These are phyloP conservation scores for Kodamaea kakaduensis DNA, from an alignment of 805 yeast species.

Conservation along the genomic window DNA sequence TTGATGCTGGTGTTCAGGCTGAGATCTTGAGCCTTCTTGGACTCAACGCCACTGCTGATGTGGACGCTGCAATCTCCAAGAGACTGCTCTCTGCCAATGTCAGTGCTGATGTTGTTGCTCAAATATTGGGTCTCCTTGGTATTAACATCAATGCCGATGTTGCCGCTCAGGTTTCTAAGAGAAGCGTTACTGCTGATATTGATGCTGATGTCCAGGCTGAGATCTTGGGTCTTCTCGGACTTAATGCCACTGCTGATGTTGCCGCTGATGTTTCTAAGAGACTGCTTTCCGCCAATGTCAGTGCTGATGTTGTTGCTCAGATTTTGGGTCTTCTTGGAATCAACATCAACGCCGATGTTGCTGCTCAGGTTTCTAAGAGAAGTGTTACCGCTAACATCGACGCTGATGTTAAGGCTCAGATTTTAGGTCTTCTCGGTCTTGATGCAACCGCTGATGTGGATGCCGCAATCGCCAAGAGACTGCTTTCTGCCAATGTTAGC, in stretches of 20 bases:
- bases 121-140: slow-evolving; percentile 7
- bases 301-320: slow-evolving; percentile 13
- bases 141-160: slow-evolving; percentile 12
- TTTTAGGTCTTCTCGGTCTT: slow-evolving; percentile 3
- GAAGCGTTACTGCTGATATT: slow-evolving; percentile 6
- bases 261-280: slow-evolving; percentile 6
- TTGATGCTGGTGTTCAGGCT: slow-evolving; percentile 6
- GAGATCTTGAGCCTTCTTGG: slow-evolving; percentile 2
- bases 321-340: slow-evolving; percentile 10
- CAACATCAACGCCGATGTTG: slow-evolving; percentile 11
- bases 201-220: slow-evolving; percentile 8
- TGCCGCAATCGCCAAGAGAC: slow-evolving; percentile 3
- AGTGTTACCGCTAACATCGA: not conserved
- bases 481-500: not conserved
- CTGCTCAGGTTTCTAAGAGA: slow-evolving; percentile 5
- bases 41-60: slow-evolving; percentile 1
- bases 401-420: slow-evolving; percentile 4
- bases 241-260: slow-evolving; percentile 9
- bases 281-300: not conserved
- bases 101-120: slow-evolving; percentile 13
- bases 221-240: slow-evolving; percentile 9
- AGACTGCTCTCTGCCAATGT: slow-evolving; percentile 12
- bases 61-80: slow-evolving; percentile 6
- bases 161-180: slow-evolving; percentile 10
- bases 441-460: slow-evolving; percentile 1